A percentile compares a stretch with the other conserved stretches of the same genome.
Evolutionary conservation across 2,329 filamentous ascomycete species (phyloP).

Genomic region (Meredithiella fracta): DNA sequence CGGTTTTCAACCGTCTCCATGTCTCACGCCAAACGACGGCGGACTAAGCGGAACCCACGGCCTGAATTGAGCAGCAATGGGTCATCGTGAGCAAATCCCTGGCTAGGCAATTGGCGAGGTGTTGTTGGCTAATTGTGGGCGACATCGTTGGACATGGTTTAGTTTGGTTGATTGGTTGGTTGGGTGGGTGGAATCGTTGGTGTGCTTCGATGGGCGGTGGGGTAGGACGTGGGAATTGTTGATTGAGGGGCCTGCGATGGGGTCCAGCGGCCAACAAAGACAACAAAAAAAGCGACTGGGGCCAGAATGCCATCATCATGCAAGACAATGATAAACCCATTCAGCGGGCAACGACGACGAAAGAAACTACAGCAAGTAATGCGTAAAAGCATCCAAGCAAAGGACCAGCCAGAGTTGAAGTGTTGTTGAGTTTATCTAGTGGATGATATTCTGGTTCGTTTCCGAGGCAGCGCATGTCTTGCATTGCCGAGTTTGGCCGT

Average conservation of each 20-base stretch:
- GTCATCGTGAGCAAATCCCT: no score
- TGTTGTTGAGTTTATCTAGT: no score
- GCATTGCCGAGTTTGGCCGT: background rate
- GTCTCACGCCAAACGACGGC: no score
- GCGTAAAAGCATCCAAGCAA: background rate
- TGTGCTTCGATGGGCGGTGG: background rate
- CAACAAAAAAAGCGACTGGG: background rate
- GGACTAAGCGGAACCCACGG: no score
- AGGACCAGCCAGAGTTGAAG: background rate
- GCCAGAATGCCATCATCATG: background rate
- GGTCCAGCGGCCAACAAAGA: constrained; percentile 1
- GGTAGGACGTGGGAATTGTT: background rate
- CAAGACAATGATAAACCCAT: background rate
- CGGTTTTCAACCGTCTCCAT: no score
- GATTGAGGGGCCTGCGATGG: no score
- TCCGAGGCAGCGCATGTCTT: no score
- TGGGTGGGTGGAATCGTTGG: background rate
- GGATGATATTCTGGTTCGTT: no score
- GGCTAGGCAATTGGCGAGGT: background rate
- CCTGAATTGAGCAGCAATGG: no score
- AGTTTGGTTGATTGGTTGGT: background rate
- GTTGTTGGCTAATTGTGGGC: background rate
- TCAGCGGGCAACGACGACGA: no score
- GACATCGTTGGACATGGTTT: background rate
- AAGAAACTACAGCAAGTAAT: background rate